phyloP scores from a whole-genome alignment of 345 rosid genomes.

The Rubroshorea leprosula region DNA sequence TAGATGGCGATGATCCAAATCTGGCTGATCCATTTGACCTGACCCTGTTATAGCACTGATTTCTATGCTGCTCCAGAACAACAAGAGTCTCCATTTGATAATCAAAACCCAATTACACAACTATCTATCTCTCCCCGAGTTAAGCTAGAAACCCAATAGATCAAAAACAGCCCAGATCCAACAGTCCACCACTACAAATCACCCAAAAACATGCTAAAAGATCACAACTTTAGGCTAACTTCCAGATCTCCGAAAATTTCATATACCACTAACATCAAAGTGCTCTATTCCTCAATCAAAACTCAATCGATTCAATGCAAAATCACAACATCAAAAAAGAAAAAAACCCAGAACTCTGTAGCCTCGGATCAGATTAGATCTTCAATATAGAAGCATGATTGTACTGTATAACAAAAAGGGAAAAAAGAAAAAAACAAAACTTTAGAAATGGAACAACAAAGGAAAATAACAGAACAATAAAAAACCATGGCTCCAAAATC shows the following conservation, averaged over 20 bases:
- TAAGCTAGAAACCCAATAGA: not conserved
- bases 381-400: constrained; percentile 13
- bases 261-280: constrained; percentile 21
- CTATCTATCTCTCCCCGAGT: constrained; percentile 3
- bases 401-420: constrained; percentile 12
- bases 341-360: not conserved
- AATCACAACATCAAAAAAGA: not conserved
- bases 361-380: constrained; percentile 23
- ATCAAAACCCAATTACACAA: constrained; percentile 21
- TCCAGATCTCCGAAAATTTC: constrained; percentile 35
- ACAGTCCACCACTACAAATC: not conserved
- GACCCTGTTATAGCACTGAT: constrained; percentile 45
- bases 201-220: constrained; percentile 15
- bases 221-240: constrained; percentile 18
- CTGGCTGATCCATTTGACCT: constrained; percentile 36
- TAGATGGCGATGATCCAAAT: constrained; percentile 48
- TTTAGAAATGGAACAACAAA: not conserved
- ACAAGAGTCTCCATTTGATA: constrained; percentile 73
- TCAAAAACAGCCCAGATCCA: constrained; percentile 14
- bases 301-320: constrained; percentile 15
- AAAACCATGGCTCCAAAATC: not conserved
- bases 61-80: constrained; percentile 58
- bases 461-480: not conserved
- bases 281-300: constrained; percentile 1
- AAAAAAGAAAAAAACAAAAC: constrained; percentile 3